Evolutionary conservation across 2,329 filamentous ascomycete genomes (phyloP).

Genomic region (Fusarium penzigii): DNA sequence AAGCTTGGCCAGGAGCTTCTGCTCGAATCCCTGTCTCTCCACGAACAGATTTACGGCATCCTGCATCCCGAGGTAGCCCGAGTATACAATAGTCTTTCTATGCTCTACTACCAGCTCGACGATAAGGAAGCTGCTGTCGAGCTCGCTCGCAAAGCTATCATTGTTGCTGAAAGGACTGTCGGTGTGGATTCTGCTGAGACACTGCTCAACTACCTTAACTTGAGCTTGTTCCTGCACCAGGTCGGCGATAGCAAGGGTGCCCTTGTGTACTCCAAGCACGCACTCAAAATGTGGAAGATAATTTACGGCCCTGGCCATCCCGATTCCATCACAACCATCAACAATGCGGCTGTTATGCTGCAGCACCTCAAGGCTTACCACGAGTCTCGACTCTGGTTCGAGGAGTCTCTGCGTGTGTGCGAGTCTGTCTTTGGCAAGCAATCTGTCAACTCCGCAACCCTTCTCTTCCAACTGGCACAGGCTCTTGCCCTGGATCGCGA

Average conservation of each 20-base stretch:
- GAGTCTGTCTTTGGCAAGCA: constrained; percentile 86
- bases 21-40: constrained; percentile 90
- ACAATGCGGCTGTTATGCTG: constrained; percentile 98
- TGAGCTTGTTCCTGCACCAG: constrained; percentile 91
- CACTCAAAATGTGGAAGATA: constrained; percentile 93
- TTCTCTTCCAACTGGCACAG: constrained; percentile 96
- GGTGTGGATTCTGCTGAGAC: constrained; percentile 94
- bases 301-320: constrained; percentile 93
- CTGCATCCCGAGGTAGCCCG: constrained; percentile 94
- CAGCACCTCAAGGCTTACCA: constrained; percentile 94
- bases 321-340: constrained; percentile 97
- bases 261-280: constrained; percentile 87
- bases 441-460: constrained; percentile 89
- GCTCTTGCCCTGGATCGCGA: constrained; percentile 94
- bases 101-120: constrained; percentile 96
- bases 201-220: constrained; percentile 91
- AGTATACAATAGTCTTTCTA: constrained; percentile 92
- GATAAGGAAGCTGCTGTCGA: constrained; percentile 96
- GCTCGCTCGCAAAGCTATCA: constrained; percentile 92
- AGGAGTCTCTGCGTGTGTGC: constrained; percentile 85
- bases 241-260: constrained; percentile 86
- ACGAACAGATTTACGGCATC: constrained; percentile 98
- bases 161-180: constrained; percentile 91
- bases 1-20: constrained; percentile 95
- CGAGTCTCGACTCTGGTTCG: constrained; percentile 95